phyloP scores from a whole-genome alignment of 306 rosid genomes.

The Castanea sativa region DNA sequence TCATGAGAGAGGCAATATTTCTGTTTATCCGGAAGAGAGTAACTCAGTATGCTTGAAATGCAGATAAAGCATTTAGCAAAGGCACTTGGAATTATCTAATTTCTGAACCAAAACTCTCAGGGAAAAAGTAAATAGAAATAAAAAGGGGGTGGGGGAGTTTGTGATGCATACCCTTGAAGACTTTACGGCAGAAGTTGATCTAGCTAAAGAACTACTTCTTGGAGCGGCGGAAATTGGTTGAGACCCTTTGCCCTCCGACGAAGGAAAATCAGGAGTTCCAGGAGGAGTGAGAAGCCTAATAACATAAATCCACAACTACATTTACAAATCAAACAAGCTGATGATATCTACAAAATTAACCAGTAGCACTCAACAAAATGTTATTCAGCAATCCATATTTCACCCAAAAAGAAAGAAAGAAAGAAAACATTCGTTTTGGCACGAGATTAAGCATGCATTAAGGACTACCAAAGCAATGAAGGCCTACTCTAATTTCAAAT shows the following conservation, averaged over 20 bases:
- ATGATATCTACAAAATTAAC: background rate
- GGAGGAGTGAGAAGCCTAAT: slow-evolving; percentile 99
- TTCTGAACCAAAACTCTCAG: background rate
- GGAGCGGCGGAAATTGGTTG: slow-evolving; percentile 48
- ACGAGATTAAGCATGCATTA: background rate
- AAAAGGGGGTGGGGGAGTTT: background rate
- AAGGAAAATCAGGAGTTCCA: slow-evolving; percentile 77
- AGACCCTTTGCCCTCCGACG: slow-evolving; percentile 61
- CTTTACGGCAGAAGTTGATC: slow-evolving; percentile 70
- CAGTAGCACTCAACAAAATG: background rate
- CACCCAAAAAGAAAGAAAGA: too few relatives aligned
- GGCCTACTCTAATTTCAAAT: background rate
- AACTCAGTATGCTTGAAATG: background rate
- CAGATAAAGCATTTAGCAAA: background rate
- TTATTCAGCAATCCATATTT: background rate
- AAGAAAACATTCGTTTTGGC: background rate
- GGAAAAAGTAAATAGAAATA: slow-evolving; percentile 17
- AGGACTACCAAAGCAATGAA: background rate
- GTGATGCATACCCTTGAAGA: slow-evolving; percentile 69
- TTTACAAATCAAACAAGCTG: slow-evolving; percentile 6
- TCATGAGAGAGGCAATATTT: background rate
- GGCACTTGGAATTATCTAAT: background rate
- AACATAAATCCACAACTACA: slow-evolving; percentile 18
- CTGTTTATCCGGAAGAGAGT: background rate
- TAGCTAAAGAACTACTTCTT: slow-evolving; percentile 48